phyloP scores from a whole-genome alignment of 768 basidiomycete species.

The Hygrocybe punicea region DNA sequence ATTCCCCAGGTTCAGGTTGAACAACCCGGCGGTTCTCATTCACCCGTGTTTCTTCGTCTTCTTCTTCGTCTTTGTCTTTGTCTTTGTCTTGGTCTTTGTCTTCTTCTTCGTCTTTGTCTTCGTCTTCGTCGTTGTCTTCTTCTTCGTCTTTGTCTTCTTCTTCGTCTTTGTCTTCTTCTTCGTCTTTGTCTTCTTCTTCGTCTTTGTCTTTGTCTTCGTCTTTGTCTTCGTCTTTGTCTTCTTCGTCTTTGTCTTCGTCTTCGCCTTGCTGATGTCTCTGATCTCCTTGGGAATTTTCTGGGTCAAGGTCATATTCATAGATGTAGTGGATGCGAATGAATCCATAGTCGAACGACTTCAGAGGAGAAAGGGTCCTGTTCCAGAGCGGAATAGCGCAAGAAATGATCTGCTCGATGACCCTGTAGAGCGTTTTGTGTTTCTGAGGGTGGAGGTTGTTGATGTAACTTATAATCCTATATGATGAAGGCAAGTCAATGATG shows the following conservation, averaged over 20 bases:
- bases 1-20: constrained; percentile 12
- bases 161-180: no score
- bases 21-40: background rate
- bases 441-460: constrained; percentile 32
- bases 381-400: constrained; percentile 30
- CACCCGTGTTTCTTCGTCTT: constrained; percentile 10
- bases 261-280: background rate
- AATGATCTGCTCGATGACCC: constrained; percentile 26
- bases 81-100: no score
- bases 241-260: no score
- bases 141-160: no score
- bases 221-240: no score
- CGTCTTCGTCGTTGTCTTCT: no score
- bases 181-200: no score
- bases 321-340: constrained; percentile 8
- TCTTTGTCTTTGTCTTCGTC: no score
- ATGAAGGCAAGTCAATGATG: background rate
- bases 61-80: no score
- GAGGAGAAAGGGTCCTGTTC: constrained; percentile 22
- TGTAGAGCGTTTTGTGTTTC: constrained; percentile 21
- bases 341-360: constrained; percentile 4
- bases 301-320: constrained; percentile 7
- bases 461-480: constrained; percentile 30
- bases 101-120: no score
- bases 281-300: constrained; percentile 3